phyloP scores from a whole-genome alignment of 257 asterid species.

The Lantana camara region DNA sequence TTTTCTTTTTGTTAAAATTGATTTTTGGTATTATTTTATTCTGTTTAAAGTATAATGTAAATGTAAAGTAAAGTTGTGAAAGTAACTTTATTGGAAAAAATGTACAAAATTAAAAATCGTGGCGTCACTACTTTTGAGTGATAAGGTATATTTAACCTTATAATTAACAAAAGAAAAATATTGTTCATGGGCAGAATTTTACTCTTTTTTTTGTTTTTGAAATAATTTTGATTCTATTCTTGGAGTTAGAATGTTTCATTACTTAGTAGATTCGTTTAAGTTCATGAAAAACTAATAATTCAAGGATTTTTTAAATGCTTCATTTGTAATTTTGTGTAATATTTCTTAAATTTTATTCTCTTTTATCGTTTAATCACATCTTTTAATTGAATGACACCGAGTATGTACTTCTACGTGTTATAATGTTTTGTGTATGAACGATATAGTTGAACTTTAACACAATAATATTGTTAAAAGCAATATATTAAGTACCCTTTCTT shows the following conservation, averaged over 20 bases:
- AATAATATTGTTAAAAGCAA: too few relatives aligned
- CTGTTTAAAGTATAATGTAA: conserved; percentile 7
- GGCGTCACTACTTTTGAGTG: neutral
- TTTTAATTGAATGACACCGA: too few relatives aligned
- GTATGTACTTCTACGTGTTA: too few relatives aligned
- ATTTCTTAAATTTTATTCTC: too few relatives aligned
- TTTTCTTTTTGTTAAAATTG: conserved; percentile 17
- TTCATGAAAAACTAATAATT: neutral
- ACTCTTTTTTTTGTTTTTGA: too few relatives aligned
- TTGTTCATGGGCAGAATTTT: too few relatives aligned
- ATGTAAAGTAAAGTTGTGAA: conserved; percentile 21
- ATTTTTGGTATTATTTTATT: conserved; percentile 19
- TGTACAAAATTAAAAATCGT: neutral
- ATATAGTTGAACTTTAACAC: too few relatives aligned
- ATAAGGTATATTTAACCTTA: neutral
- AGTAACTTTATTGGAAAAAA: conserved; percentile 25
- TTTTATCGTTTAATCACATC: too few relatives aligned
- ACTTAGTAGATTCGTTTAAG: neutral
- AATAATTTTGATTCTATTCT: conserved; percentile 13
- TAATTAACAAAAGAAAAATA: neutral
- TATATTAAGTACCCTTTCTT: too few relatives aligned
- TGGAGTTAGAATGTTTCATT: neutral
- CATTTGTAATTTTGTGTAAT: neutral
- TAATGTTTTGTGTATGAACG: too few relatives aligned
- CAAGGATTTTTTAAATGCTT: neutral